These are phyloP conservation scores for Pseudohyphozyma bogoriensis DNA, from an alignment of 768 basidiomycete species.

Conservation along the genomic window DNA sequence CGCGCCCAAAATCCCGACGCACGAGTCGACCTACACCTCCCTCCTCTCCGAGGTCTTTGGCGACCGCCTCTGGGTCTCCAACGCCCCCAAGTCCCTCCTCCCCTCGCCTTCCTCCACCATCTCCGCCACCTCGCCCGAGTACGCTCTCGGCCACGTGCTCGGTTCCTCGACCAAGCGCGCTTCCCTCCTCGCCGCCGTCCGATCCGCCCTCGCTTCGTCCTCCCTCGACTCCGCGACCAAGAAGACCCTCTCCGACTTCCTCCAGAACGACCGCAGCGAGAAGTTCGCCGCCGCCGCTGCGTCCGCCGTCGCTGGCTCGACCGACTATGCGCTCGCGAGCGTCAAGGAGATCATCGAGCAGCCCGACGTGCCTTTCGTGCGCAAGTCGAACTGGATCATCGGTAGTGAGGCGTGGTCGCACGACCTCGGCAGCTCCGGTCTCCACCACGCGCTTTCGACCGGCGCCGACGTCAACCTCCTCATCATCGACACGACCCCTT, in stretches of 20 bases:
- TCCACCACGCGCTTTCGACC: conserved; percentile 89
- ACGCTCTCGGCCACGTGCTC: conserved; percentile 80
- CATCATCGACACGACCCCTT: conserved; percentile 84
- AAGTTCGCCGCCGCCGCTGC: conserved; percentile 20
- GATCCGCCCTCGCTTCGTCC: conserved; percentile 49
- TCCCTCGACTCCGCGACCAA: conserved; percentile 37
- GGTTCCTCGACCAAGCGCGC: conserved; percentile 67
- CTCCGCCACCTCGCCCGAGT: conserved; percentile 79
- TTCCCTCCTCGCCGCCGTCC: conserved; percentile 55
- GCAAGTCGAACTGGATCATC: conserved; percentile 85
- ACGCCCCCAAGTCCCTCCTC: conserved; percentile 61
- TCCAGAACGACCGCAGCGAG: conserved; percentile 45
- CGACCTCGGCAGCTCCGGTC: conserved; percentile 86
- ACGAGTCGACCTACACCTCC: conserved; percentile 84
- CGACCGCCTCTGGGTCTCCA: conserved; percentile 69
- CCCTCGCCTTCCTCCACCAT: conserved; percentile 34
- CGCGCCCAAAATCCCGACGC: conserved; percentile 59
- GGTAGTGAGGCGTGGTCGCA: conserved; percentile 98
- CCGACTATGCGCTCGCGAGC: conserved; percentile 34
- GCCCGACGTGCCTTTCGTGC: conserved; percentile 53
- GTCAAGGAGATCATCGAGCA: conserved; percentile 49
- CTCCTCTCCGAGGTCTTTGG: conserved; percentile 72
- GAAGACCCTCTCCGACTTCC: conserved; percentile 59
- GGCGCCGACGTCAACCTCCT: conserved; percentile 88
- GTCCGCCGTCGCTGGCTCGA: conserved; percentile 17